Conservation (phyloP, 2,329 filamentous ascomycete species). For the Botryotinia convoluta region DNA sequence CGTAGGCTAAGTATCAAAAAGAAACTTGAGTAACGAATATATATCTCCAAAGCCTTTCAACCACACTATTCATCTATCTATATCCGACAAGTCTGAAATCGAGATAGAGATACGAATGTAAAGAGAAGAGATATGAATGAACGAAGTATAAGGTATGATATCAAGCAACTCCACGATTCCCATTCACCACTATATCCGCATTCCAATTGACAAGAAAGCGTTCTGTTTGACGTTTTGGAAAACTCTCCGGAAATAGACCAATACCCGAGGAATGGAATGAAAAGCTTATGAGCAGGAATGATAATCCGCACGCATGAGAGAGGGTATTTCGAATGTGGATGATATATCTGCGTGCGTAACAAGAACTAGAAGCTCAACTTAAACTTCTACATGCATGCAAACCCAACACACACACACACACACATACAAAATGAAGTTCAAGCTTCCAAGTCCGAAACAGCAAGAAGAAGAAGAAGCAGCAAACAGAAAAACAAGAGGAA, state of each 20-base stretch:
- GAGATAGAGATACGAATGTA: neutral
- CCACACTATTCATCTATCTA: neutral
- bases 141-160: neutral
- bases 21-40: neutral
- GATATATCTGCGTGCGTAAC: neutral
- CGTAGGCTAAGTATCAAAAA: neutral
- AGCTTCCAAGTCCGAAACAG: neutral
- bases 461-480: neutral
- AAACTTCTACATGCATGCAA: neutral
- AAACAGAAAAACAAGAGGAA: neutral
- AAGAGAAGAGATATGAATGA: neutral
- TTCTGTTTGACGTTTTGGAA: neutral
- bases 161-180: neutral
- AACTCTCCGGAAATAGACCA: neutral
- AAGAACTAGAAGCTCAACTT: neutral
- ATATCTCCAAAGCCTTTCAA: neutral
- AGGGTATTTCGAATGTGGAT: neutral
- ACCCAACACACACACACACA: neutral
- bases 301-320: neutral
- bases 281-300: neutral
- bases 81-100: neutral
- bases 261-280: neutral
- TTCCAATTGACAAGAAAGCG: neutral
- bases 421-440: neutral
- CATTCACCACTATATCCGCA: neutral